Evolutionary conservation across 2,329 filamentous ascomycete genomes (phyloP).

Genomic region (Ophiocordyceps sinensis): DNA sequence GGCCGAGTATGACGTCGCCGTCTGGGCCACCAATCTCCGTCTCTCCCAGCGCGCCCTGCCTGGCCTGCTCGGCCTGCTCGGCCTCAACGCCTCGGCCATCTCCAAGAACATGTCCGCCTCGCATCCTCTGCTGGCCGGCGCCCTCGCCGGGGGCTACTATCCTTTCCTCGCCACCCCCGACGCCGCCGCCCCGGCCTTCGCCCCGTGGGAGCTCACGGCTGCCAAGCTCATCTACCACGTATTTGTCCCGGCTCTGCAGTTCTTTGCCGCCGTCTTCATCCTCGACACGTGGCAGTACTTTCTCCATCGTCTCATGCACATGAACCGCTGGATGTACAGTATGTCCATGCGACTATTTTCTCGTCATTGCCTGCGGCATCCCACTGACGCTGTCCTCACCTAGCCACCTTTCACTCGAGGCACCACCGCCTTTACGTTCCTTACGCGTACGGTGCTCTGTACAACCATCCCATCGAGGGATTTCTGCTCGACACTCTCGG

Average conservation of each 20-base stretch:
- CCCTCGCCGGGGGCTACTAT: slow-evolving; percentile 68
- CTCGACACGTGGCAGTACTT: slow-evolving; percentile 99
- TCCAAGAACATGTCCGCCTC: slow-evolving; percentile 60
- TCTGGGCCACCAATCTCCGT: slow-evolving; percentile 76
- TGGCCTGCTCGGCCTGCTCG: slow-evolving; percentile 51
- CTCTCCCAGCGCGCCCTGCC: slow-evolving; percentile 69
- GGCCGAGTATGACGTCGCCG: slow-evolving; percentile 73
- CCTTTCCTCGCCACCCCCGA: slow-evolving; percentile 48
- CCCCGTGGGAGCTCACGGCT: slow-evolving; percentile 62
- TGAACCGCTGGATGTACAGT: slow-evolving; percentile 97
- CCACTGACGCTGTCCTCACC: not conserved
- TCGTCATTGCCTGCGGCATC: not conserved
- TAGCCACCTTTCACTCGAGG: slow-evolving; percentile 74
- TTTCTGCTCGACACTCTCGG: slow-evolving; percentile 88
- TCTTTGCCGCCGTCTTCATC: slow-evolving; percentile 56
- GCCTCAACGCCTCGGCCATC: slow-evolving; percentile 61
- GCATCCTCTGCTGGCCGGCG: slow-evolving; percentile 61
- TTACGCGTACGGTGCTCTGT: slow-evolving; percentile 91
- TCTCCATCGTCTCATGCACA: slow-evolving; percentile 88
- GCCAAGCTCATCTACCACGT: slow-evolving; percentile 72
- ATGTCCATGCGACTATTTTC: slow-evolving; percentile 23
- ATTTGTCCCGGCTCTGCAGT: slow-evolving; percentile 62
- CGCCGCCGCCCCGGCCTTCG: slow-evolving; percentile 57
- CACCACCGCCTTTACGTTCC: slow-evolving; percentile 96
- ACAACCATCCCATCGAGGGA: slow-evolving; percentile 91